phyloP scores from a whole-genome alignment of 495 filamentous ascomycete genomes.

The Penicillium paxilli region DNA sequence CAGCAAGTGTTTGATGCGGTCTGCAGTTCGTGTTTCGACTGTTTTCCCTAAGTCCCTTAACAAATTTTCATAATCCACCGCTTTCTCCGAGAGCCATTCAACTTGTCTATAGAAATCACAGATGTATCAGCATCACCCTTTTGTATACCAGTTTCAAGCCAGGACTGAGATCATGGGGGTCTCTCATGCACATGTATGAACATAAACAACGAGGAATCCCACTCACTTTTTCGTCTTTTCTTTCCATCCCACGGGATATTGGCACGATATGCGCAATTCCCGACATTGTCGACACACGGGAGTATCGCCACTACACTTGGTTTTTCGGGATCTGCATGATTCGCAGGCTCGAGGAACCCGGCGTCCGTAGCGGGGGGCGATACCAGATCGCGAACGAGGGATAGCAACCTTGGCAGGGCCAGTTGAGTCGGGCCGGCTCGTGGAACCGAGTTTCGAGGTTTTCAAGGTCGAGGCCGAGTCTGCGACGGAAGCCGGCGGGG shows the following conservation, averaged over 20 bases:
- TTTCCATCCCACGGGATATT: slow-evolving; percentile 58
- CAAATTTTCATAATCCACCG: slow-evolving; percentile 50
- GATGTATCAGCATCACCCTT: slow-evolving; percentile 10
- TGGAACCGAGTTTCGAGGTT: background rate
- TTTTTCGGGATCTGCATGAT: slow-evolving; percentile 69
- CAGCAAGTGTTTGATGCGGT: slow-evolving; percentile 38
- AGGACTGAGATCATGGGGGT: background rate
- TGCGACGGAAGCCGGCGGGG: slow-evolving; percentile 9
- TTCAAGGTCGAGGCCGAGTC: slow-evolving; percentile 6
- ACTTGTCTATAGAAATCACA: slow-evolving; percentile 33
- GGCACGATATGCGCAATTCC: slow-evolving; percentile 49
- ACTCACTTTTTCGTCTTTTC: slow-evolving; percentile 56
- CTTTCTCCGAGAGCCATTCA: slow-evolving; percentile 44
- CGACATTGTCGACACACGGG: slow-evolving; percentile 59
- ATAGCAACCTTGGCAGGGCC: slow-evolving; percentile 46
- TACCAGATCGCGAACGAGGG: slow-evolving; percentile 37
- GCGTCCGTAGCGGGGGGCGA: slow-evolving; percentile 37
- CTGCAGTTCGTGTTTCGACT: slow-evolving; percentile 34
- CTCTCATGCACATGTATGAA: background rate
- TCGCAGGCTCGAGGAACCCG: slow-evolving; percentile 63
- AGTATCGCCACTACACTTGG: slow-evolving; percentile 61
- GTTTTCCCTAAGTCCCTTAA: slow-evolving; percentile 38
- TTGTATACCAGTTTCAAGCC: background rate
- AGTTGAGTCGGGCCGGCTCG: background rate
- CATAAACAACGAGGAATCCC: background rate